Base-by-base conservation (phyloP, 2,329 filamentous ascomycete genomes). In the Stagonosporopsis vannaccii region DNA sequence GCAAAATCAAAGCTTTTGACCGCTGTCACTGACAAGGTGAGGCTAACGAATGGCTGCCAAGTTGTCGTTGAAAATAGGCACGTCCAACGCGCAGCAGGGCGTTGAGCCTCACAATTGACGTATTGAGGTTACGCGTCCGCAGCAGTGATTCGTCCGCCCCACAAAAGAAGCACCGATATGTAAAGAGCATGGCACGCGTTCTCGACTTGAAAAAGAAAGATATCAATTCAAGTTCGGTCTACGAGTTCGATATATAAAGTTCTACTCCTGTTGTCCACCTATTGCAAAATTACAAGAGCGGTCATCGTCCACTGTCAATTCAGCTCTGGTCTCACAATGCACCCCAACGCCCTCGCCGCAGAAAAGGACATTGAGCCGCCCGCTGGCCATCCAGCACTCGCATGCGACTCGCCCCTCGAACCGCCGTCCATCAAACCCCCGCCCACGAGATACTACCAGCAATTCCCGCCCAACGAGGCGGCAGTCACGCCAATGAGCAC, bases 81-180 rank as follows among this genome's bases (percentile, higher is more conserved):
- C 11, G 3, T 37, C 7, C 19, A 37, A 20, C 35, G 35, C 17
- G 19, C 35, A 37, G n/a, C 35, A 20, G 9, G 9, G 17, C 30
- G 3, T 12, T 6, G 20, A 20, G n/a, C 35, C 35, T 37, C 35
- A 37, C 42, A 17, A 28, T 42, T 33, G 28, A 44, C 41, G 28
- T 44, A 44, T 28, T 7, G 26, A 3, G 41, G 28, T 44, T 44
- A 44, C 41, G 41, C 41, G 41, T 44, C 41, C 17, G 20, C 41
- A 3, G 41, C 41, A 44, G 25, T 20, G 4, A 12, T 4, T 12
- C 13, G 23, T 6, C 7, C 26, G 40, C n/a, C 40, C 25, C 13
- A n/a, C 39, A 41, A 26, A 41, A 19, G 17, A 20, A 8, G 20
- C 17, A 37, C 3, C 17, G 8, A 37, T 20, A 20, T 37, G 35